phyloP scores from a whole-genome alignment of 1,284 basidiomycete genomes.

The Waitea zeae region DNA sequence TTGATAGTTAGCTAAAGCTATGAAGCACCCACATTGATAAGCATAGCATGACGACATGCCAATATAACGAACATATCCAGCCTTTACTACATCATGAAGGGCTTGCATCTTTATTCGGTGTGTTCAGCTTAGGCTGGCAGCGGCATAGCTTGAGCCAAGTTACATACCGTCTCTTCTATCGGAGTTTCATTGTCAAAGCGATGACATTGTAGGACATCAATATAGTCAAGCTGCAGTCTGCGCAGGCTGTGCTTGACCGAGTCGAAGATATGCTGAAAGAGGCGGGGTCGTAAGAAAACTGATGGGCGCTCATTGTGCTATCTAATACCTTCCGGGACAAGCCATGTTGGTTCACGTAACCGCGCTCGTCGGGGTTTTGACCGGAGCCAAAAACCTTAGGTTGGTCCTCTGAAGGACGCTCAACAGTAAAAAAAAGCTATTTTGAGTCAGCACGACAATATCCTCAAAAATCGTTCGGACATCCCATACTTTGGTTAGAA shows the following conservation, averaged over 20 bases:
- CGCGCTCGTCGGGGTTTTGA: constrained; percentile 6
- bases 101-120: constrained; percentile 19
- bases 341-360: constrained; percentile 18
- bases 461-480: too few species aligned
- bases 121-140: background rate
- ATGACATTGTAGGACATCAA: constrained; percentile 54
- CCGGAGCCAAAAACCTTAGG: background rate
- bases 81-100: constrained; percentile 18
- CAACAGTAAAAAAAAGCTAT: too few species aligned
- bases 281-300: constrained; percentile 1
- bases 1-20: background rate
- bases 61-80: constrained; percentile 18
- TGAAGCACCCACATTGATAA: constrained; percentile 18
- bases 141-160: constrained; percentile 4
- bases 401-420: background rate
- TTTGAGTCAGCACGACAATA: too few species aligned
- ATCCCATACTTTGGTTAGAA: constrained; percentile 31
- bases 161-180: constrained; percentile 18
- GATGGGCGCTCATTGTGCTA: background rate
- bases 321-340: constrained; percentile 14
- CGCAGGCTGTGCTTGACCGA: constrained; percentile 47
- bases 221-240: constrained; percentile 51
- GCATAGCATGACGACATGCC: constrained; percentile 22
- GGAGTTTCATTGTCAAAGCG: constrained; percentile 37
- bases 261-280: constrained; percentile 50